phyloP scores from a whole-genome alignment of 257 asterid genomes.

The Cruciata laevipes region DNA sequence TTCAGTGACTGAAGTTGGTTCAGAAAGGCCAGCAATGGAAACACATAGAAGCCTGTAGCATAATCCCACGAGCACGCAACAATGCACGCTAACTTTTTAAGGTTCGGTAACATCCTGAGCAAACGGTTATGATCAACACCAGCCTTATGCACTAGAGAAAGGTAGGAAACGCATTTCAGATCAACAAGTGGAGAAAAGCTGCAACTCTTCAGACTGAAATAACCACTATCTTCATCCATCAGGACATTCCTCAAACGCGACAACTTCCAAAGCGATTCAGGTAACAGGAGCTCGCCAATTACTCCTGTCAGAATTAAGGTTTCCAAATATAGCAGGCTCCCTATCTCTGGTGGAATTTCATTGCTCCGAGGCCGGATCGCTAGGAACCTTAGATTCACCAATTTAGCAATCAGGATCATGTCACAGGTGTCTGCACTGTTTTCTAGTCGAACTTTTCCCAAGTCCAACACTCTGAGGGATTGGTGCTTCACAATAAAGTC shows the following conservation, averaged over 20 bases:
- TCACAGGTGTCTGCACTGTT: neutral
- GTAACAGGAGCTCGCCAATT: neutral
- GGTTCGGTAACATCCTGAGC: neutral
- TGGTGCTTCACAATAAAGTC: too few relatives aligned
- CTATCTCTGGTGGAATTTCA: constrained; percentile 1
- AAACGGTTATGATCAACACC: neutral
- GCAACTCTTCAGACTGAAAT: constrained; percentile 1
- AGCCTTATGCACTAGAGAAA: neutral
- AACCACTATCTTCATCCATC: neutral
- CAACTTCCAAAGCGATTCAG: constrained; percentile 7
- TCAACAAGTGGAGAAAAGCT: too few relatives aligned
- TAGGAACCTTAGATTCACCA: neutral
- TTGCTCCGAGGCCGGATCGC: neutral
- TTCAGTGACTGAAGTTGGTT: neutral
- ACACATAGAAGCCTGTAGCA: neutral
- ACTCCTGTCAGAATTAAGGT: neutral
- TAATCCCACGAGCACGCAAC: neutral
- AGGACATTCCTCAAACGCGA: neutral
- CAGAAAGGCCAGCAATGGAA: neutral
- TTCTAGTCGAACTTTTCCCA: too few relatives aligned
- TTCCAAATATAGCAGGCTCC: constrained; percentile 2
- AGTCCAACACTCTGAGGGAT: too few relatives aligned
- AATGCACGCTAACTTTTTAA: neutral
- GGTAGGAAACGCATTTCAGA: neutral
- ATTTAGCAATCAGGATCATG: neutral